Conservation (phyloP, 2,329 filamentous ascomycete species). For the Immersiporthe knoxdaviesiana region DNA sequence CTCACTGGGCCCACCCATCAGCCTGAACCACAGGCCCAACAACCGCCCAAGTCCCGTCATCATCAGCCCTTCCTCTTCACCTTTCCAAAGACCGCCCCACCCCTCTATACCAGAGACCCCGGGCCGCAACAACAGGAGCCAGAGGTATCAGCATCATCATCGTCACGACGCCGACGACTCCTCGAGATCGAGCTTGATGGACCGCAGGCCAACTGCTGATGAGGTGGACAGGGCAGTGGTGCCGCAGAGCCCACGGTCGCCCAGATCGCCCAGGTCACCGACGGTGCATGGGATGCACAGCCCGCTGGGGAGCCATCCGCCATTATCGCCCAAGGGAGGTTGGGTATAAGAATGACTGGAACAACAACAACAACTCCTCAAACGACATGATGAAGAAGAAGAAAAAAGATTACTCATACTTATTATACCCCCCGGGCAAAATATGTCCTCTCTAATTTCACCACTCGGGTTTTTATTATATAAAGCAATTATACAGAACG, state of each 20-base stretch:
- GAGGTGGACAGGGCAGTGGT: slow-evolving; percentile 1
- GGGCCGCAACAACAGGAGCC: slow-evolving; percentile 4
- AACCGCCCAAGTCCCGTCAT: neutral
- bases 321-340: slow-evolving; percentile 9
- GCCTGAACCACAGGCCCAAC: slow-evolving; percentile 7
- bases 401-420: neutral
- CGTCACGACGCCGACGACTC: slow-evolving; percentile 7
- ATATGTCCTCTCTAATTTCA: neutral
- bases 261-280: neutral
- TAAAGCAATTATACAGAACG: neutral
- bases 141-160: neutral
- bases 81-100: slow-evolving; percentile 15
- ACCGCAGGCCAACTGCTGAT: neutral
- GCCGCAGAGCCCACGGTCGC: neutral
- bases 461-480: neutral
- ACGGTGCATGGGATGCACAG: slow-evolving; percentile 8
- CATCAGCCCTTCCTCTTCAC: neutral
- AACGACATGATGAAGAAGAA: neutral
- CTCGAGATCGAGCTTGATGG: neutral
- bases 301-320: slow-evolving; percentile 24
- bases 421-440: neutral
- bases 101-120: slow-evolving; percentile 5
- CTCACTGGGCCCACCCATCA: slow-evolving; percentile 3
- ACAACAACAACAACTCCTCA: neutral
- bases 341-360: slow-evolving; percentile 8